Base-by-base conservation (phyloP, 139 green algal genomes). In the Volvox africanus region DNA sequence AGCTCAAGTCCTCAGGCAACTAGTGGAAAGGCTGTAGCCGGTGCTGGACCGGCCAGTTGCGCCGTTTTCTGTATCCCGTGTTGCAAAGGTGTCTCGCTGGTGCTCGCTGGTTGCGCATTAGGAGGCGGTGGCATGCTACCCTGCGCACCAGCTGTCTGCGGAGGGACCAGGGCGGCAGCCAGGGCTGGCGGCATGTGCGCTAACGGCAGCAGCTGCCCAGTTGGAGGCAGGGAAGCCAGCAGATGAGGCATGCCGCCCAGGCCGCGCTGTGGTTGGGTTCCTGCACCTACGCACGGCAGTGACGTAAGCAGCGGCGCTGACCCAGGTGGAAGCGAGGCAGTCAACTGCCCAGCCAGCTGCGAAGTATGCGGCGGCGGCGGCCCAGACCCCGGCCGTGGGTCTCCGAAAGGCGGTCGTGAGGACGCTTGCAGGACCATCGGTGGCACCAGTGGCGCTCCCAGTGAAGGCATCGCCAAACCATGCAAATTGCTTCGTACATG, bases 1-100 rank as follows among this genome's bases (percentile, higher is more conserved):
- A 79, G 30, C 14, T 20, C 71, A n/a, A 35, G 75, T 73, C 75
- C 61, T 44, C 37, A 87, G 22, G 81, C 81, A 61, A 87, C 81
- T 11, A 87, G n/a, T n/a, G 81, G 81, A 24, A 77, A 87, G 30
- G 81, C 81, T 12, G 81, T 55, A 1, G 81, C 81, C 11, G 82
- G 82, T 17, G 32, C 33, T 35, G 82, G 55, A 21, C 16, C 67
- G 24, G 50, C 18, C 22, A 67, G 1, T 67, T 30, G 33, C 33
- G 20, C n/a, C 33, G 61, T 55, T 55, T 55, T n/a, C 83, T 67
- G 83, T 11, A 88, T 55, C 36, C 75, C 75, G 30, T 81, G 75
- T 20, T 81, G 50, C 50, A 55, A 26, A 55, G 79, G 20, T 17
- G 79, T 5, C 44, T 44, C 19, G 12, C 22, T 2, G 37, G 21